phyloP scores from a whole-genome alignment of 495 filamentous ascomycete species.

The Aspergillus cristatus region DNA sequence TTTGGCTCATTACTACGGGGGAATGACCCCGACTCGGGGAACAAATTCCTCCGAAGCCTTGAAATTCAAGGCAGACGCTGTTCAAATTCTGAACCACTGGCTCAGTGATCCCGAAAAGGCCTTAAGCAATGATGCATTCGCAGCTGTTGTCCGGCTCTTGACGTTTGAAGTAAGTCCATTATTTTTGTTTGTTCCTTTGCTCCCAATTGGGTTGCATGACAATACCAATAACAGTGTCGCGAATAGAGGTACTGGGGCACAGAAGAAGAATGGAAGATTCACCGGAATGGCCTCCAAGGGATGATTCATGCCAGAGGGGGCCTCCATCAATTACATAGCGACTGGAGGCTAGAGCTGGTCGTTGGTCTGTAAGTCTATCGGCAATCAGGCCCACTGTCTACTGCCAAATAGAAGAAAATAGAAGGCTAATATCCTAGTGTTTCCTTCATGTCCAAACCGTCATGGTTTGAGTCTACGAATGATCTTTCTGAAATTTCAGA shows the following conservation, averaged over 20 bases:
- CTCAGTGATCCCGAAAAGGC: slow-evolving; percentile 14
- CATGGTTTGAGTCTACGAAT: slow-evolving; percentile 20
- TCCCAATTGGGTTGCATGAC: too few relatives aligned
- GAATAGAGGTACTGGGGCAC: slow-evolving; percentile 22
- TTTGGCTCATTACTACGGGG: slow-evolving; percentile 14
- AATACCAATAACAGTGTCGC: too few relatives aligned
- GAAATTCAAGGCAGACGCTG: slow-evolving; percentile 16
- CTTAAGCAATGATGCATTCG: slow-evolving; percentile 19
- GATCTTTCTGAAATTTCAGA: slow-evolving; percentile 7
- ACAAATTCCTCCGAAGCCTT: slow-evolving; percentile 14
- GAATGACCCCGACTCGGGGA: slow-evolving; percentile 7
- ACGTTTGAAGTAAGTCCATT: slow-evolving; percentile 17
- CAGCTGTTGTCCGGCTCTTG: slow-evolving; percentile 18
- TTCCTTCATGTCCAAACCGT: slow-evolving; percentile 20
- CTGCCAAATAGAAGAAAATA: too few relatives aligned
- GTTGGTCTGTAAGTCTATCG: slow-evolving; percentile 20
- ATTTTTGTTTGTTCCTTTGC: neutral
- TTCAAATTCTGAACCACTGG: slow-evolving; percentile 15
- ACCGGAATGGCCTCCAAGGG: slow-evolving; percentile 17
- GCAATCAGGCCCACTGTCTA: too few relatives aligned
- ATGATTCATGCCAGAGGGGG: slow-evolving; percentile 24
- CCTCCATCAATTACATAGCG: slow-evolving; percentile 10
- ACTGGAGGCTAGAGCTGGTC: slow-evolving; percentile 21
- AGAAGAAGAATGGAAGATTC: slow-evolving; percentile 18
- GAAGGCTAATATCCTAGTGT: too few relatives aligned